phyloP scores from a whole-genome alignment of 176 grass and related monocot species.

The Oryza meyeriana region DNA sequence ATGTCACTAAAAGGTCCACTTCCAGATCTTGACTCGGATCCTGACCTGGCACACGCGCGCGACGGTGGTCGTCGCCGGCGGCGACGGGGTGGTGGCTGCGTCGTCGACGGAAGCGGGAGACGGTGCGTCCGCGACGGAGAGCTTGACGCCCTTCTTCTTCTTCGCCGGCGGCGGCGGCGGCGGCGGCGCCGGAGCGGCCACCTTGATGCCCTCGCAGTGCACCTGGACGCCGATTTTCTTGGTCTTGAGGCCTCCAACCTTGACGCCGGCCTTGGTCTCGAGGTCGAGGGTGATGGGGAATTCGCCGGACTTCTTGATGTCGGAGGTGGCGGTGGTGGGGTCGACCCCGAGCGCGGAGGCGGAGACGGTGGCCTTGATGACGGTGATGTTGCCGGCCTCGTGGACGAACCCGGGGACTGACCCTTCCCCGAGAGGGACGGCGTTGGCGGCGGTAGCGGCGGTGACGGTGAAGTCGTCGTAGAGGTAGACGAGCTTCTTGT shows the following conservation, averaged over 20 bases:
- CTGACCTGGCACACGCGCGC: slow-evolving; percentile 72
- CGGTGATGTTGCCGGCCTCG: slow-evolving; percentile 74
- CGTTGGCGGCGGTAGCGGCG: slow-evolving; percentile 48
- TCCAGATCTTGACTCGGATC: slow-evolving; percentile 99
- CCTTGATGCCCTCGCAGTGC: slow-evolving; percentile 71
- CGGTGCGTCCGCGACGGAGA: neutral
- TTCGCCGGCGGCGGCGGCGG: slow-evolving; percentile 32
- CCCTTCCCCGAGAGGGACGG: slow-evolving; percentile 66
- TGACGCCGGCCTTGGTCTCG: slow-evolving; percentile 87
- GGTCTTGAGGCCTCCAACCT: slow-evolving; percentile 63
- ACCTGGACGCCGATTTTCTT: slow-evolving; percentile 87
- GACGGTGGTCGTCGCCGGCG: slow-evolving; percentile 29
- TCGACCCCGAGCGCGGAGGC: slow-evolving; percentile 59
- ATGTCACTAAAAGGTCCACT: slow-evolving; percentile 84
- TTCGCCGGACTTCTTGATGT: slow-evolving; percentile 74
- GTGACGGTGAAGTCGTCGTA: slow-evolving; percentile 81
- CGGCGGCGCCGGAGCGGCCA: slow-evolving; percentile 22
- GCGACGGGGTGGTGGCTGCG: neutral
- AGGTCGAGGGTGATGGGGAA: slow-evolving; percentile 67
- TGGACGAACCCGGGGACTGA: slow-evolving; percentile 73
- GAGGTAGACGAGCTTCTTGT: slow-evolving; percentile 89
- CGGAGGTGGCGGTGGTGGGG: slow-evolving; percentile 55
- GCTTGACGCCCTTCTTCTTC: slow-evolving; percentile 52
- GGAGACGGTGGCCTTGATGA: slow-evolving; percentile 58
- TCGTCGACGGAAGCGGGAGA: neutral